A percentile compares a stretch with the other conserved stretches of the same genome.
These are phyloP conservation scores for Xylariaceae sp. DNA, from an alignment of 2,329 filamentous ascomycete species.

Conservation along the genomic window DNA sequence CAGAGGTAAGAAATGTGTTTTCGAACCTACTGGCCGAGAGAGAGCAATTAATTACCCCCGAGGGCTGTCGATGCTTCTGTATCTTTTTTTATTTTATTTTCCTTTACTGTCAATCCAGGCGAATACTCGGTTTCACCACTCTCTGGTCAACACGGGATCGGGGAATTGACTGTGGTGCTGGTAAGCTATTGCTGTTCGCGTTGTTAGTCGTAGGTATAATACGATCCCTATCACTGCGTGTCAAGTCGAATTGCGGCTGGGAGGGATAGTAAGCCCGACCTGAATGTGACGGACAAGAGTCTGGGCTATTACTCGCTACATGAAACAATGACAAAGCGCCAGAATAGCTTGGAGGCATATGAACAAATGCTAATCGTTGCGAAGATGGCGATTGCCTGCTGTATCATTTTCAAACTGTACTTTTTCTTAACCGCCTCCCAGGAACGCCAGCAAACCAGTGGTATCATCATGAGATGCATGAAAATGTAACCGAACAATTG, in stretches of 20 bases:
- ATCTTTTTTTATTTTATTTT: not conserved
- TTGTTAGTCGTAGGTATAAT: not conserved
- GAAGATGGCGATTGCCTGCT: conserved; percentile 2
- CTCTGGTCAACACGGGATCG: conserved; percentile 8
- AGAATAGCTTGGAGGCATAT: not conserved
- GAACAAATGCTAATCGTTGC: not conserved
- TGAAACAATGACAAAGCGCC: not conserved
- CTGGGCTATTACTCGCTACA: not conserved
- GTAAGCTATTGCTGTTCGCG: conserved; percentile 3
- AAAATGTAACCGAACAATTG: conserved; percentile 11
- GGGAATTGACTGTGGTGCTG: conserved; percentile 1
- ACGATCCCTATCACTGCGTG: not conserved
- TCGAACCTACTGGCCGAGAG: conserved; percentile 28
- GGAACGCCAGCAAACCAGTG: conserved; percentile 27
- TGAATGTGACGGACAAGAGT: not conserved
- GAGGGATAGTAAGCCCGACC: not conserved
- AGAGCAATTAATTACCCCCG: not conserved
- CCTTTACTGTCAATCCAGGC: not conserved
- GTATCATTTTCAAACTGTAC: conserved; percentile 9
- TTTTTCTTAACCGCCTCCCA: conserved; percentile 19
- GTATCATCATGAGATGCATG: conserved; percentile 29
- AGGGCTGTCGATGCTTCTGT: conserved; percentile 4
- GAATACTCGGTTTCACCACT: conserved; percentile 3
- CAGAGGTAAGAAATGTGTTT: conserved; percentile 46
- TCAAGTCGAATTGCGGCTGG: not conserved